phyloP scores from a whole-genome alignment of 2,329 filamentous ascomycete genomes.

The Pseudopyricularia cyperi region DNA sequence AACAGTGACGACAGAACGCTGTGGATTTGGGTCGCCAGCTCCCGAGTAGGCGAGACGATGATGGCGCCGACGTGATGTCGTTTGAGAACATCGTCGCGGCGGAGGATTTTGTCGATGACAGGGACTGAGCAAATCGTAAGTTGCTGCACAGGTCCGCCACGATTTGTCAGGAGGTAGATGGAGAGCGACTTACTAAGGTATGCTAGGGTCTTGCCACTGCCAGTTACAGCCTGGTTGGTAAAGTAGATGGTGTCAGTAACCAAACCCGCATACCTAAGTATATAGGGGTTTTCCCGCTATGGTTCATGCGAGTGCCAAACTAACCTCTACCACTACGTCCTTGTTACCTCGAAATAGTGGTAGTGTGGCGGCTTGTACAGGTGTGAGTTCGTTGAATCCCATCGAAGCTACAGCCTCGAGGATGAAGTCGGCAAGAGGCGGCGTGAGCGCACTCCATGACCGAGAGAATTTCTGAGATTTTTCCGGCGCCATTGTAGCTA shows the following conservation, averaged over 20 bases:
- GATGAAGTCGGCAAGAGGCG: constrained; percentile 68
- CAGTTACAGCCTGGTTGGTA: constrained; percentile 4
- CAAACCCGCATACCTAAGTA: constrained; percentile 1
- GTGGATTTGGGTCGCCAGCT: constrained; percentile 84
- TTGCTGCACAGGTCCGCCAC: not conserved
- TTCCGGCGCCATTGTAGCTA: not conserved
- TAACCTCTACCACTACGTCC: constrained; percentile 77
- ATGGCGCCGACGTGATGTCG: constrained; percentile 85
- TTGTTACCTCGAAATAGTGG: constrained; percentile 82
- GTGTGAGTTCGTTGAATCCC: constrained; percentile 62
- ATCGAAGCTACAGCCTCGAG: constrained; percentile 71
- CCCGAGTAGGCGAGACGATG: constrained; percentile 83
- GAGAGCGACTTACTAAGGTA: constrained; percentile 32
- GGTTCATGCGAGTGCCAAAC: not conserved
- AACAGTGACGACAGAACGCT: constrained; percentile 65
- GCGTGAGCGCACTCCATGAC: constrained; percentile 56
- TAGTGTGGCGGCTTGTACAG: constrained; percentile 86
- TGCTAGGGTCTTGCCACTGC: constrained; percentile 79
- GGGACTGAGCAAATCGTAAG: constrained; percentile 38
- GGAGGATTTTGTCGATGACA: constrained; percentile 68
- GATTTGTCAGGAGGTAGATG: not conserved
- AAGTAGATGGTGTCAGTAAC: not conserved
- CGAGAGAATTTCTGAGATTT: constrained; percentile 28
- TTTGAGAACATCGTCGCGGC: constrained; percentile 69
- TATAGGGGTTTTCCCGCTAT: not conserved